A percentile compares a stretch with the other conserved stretches of the same genome.
phyloP scores from a whole-genome alignment of 768 basidiomycete genomes.

The Collybia sordida region DNA sequence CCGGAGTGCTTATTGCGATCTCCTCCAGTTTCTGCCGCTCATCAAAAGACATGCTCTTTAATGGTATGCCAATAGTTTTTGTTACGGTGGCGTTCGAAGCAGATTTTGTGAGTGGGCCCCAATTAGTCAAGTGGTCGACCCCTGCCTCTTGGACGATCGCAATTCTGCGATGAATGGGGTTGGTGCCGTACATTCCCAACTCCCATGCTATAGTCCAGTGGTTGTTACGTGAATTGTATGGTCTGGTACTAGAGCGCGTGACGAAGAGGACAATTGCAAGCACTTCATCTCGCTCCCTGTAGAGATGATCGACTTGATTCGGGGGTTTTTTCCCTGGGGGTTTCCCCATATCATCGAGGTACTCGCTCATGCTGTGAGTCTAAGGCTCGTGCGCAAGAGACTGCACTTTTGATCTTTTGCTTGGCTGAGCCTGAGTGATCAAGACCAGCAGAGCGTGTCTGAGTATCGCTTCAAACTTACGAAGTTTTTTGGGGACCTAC shows the following conservation, averaged over 20 bases:
- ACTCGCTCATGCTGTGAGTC: background rate
- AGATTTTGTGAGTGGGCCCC: conserved; percentile 23
- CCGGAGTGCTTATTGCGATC: conserved; percentile 16
- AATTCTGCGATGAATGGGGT: conserved; percentile 17
- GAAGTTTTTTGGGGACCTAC: too few species aligned
- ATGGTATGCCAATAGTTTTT: conserved; percentile 4
- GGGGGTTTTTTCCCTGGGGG: conserved; percentile 1
- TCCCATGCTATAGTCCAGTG: conserved; percentile 23
- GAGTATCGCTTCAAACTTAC: too few species aligned
- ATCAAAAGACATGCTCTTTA: conserved; percentile 12
- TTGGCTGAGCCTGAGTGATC: too few species aligned
- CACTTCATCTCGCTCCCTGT: conserved; percentile 10
- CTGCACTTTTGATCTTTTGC: too few species aligned
- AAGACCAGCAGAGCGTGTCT: too few species aligned
- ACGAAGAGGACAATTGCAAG: conserved; percentile 14
- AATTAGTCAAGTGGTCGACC: conserved; percentile 22
- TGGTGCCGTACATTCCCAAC: conserved; percentile 11
- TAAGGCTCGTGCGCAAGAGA: too few species aligned
- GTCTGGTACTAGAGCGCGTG: conserved; percentile 5
- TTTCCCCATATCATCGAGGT: conserved; percentile 2
- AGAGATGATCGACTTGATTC: conserved; percentile 16
- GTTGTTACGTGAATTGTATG: conserved; percentile 8
- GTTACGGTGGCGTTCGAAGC: conserved; percentile 6
- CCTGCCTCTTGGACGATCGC: conserved; percentile 18
- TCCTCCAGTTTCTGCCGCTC: conserved; percentile 18